These are phyloP conservation scores for Gossypium gossypioides DNA, from an alignment of 441 rosid species.

Conservation along the genomic window DNA sequence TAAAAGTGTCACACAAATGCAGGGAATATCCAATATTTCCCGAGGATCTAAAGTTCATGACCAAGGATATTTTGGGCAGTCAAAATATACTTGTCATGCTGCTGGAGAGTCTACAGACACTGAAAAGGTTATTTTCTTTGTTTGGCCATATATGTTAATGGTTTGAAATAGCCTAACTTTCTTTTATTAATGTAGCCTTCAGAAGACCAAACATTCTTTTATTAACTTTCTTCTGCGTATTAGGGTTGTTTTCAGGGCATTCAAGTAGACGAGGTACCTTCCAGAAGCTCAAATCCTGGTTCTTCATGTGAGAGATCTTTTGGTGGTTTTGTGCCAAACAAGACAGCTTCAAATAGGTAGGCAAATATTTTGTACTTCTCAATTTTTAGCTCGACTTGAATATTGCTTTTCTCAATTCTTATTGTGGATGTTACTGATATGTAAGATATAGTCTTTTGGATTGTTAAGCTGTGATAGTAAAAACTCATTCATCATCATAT, in stretches of 20 bases:
- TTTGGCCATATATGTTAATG: not conserved
- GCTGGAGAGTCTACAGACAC: slow-evolving; percentile 28
- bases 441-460: not conserved
- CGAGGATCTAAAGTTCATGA: slow-evolving; percentile 29
- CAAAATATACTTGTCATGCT: slow-evolving; percentile 34
- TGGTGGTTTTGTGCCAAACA: slow-evolving; percentile 30
- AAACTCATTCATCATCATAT: not conserved
- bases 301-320: slow-evolving; percentile 34
- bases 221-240: not conserved
- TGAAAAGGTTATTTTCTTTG: slow-evolving; percentile 37
- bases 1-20: slow-evolving; percentile 28
- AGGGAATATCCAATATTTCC: slow-evolving; percentile 25
- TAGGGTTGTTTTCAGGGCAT: slow-evolving; percentile 29
- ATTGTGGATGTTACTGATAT: not conserved
- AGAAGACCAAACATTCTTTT: not conserved
- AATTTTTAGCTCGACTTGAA: not conserved
- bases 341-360: slow-evolving; percentile 48
- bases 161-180: not conserved
- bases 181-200: not conserved
- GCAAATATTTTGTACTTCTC: slow-evolving; percentile 3
- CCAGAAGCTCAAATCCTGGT: slow-evolving; percentile 30
- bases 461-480: not conserved
- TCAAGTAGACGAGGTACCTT: slow-evolving; percentile 33
- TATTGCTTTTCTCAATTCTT: slow-evolving; percentile 2
- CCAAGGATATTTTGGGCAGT: slow-evolving; percentile 32